Percentiles rank a stretch among this genome's conserved stretches.
Conservation (phyloP, 2,329 filamentous ascomycete species). For the Aschersonia sp. region DNA sequence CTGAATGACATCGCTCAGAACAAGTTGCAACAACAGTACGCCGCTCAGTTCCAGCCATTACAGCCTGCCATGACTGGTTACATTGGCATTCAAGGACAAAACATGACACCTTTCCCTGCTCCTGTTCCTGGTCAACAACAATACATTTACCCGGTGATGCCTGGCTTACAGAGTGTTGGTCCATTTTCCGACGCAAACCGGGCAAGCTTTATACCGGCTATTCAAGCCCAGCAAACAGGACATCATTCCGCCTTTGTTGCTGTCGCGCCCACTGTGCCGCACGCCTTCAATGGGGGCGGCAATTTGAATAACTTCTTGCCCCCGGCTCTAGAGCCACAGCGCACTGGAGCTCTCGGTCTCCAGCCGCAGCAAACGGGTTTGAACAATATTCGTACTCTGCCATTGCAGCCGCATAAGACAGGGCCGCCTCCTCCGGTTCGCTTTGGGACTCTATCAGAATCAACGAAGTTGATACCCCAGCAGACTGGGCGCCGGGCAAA, state of each 20-base stretch:
- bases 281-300: constrained; percentile 22
- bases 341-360: constrained; percentile 34
- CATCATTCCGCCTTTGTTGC: constrained; percentile 30
- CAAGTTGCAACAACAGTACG: constrained; percentile 47
- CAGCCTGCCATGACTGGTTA: constrained; percentile 24
- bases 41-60: constrained; percentile 29
- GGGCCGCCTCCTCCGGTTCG: constrained; percentile 71
- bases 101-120: constrained; percentile 22
- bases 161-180: constrained; percentile 24
- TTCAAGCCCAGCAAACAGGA: constrained; percentile 51
- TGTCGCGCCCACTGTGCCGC: constrained; percentile 27
- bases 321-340: constrained; percentile 44
- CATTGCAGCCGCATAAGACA: constrained; percentile 32
- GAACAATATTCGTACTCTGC: constrained; percentile 36
- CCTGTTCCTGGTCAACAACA: constrained; percentile 14
- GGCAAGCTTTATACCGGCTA: constrained; percentile 26
- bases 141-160: constrained; percentile 36
- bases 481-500: constrained; percentile 84
- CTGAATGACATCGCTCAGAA: constrained; percentile 57
- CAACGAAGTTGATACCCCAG: constrained; percentile 71
- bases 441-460: constrained; percentile 63
- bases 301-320: constrained; percentile 45
- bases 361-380: constrained; percentile 35
- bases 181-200: constrained; percentile 24
- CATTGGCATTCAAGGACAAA: constrained; percentile 17